These are phyloP conservation scores for Solanum rostratum DNA, from an alignment of 257 asterid genomes.

Conservation along the genomic window DNA sequence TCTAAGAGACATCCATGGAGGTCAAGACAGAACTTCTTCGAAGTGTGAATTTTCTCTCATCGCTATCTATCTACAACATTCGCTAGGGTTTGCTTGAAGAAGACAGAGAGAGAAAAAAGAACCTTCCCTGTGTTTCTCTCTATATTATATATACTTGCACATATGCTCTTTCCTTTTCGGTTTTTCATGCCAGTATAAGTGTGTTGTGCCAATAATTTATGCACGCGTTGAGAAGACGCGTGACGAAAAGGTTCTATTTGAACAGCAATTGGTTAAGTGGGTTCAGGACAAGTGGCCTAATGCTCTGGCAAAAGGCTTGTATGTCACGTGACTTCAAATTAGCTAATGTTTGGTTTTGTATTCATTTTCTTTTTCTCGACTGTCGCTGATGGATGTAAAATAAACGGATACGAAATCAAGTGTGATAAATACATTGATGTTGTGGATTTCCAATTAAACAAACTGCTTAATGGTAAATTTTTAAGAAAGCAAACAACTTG, in stretches of 20 bases:
- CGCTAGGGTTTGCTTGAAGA: slow-evolving; percentile 11
- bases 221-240: slow-evolving; percentile 13
- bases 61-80: not conserved
- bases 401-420: too few relatives aligned
- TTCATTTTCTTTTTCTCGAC: too few relatives aligned
- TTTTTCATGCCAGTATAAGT: not conserved
- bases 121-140: not conserved
- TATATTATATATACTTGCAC: not conserved
- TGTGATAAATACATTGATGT: too few relatives aligned
- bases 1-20: not conserved
- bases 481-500: too few relatives aligned
- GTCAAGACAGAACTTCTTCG: not conserved
- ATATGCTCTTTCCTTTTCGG: not conserved
- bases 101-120: not conserved
- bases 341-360: not conserved
- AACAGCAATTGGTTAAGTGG: not conserved
- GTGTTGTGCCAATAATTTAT: not conserved
- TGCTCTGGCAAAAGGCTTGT: not conserved
- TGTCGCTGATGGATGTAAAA: too few relatives aligned
- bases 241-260: slow-evolving; percentile 7
- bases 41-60: not conserved
- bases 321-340: not conserved
- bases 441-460: too few relatives aligned
- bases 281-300: not conserved
- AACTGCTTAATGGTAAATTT: too few relatives aligned